phyloP scores from a whole-genome alignment of 2,329 filamentous ascomycete genomes.

The Domatiomyces globalis region DNA sequence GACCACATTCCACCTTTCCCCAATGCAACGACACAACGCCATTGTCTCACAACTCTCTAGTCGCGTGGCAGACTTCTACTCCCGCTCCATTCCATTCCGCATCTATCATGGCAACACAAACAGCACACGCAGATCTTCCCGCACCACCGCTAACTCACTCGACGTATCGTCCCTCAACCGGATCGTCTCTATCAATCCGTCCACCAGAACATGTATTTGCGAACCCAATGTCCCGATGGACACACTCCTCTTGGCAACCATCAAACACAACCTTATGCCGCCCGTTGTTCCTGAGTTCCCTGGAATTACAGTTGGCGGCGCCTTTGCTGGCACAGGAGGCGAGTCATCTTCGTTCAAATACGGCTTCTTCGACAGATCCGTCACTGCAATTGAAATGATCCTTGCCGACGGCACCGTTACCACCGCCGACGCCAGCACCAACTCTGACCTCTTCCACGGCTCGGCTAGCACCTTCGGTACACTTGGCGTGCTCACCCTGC shows the following conservation, averaged over 20 bases:
- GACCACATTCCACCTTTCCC: background rate
- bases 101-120: slow-evolving; percentile 46
- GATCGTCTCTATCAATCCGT: slow-evolving; percentile 46
- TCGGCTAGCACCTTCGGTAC: slow-evolving; percentile 54
- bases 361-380: slow-evolving; percentile 50
- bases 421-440: slow-evolving; percentile 37
- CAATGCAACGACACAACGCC: slow-evolving; percentile 2
- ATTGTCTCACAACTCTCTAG: slow-evolving; percentile 3
- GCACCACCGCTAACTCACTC: slow-evolving; percentile 41
- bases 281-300: slow-evolving; percentile 59
- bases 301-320: slow-evolving; percentile 57
- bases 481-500: slow-evolving; percentile 49
- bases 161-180: slow-evolving; percentile 52
- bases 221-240: slow-evolving; percentile 61
- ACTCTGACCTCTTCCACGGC: slow-evolving; percentile 48
- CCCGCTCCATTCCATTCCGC: slow-evolving; percentile 31
- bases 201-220: slow-evolving; percentile 44
- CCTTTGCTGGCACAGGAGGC: slow-evolving; percentile 52
- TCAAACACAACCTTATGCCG: slow-evolving; percentile 44
- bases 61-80: slow-evolving; percentile 14
- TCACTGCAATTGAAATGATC: slow-evolving; percentile 51
- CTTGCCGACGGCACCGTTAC: slow-evolving; percentile 46
- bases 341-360: slow-evolving; percentile 57
- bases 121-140: slow-evolving; percentile 33
- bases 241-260: slow-evolving; percentile 42